Base-by-base conservation (phyloP, 164 flowering plant species). In the Saururus chinensis region DNA sequence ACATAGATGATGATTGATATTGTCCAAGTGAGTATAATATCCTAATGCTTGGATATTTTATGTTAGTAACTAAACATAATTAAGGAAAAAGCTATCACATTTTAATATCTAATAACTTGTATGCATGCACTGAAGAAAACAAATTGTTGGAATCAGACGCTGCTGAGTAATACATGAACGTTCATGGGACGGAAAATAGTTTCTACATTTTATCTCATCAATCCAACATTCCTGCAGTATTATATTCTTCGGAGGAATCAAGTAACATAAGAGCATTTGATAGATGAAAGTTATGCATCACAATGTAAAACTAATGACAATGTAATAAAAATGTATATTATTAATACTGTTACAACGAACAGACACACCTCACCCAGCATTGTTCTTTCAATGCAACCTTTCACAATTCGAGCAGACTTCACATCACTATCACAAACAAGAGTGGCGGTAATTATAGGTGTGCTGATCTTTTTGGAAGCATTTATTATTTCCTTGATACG, bases 401-500 rank as follows among this genome's bases (percentile, higher is more conserved):
- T 86, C 22, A 91, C 87, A 51, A 77, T 64, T 61, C 81, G 74
- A 19, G 96, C 95, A 22, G 61, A 48, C 45, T 74, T 79, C 49
- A 62, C 73, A 73, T 75, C 71, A 58, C 70, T 37, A 49, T 75
- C 63, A 67, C 63, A 60, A 64, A 79, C 81, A 54, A 95, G 86
- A 20, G 59, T 65, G 53, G 97, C 95, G 58, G 89, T 81, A 63
- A 95, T 86, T 62, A 95, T 80, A 51, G 99, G 99, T 42, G 99
- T 95, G 61, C 86, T 86, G 63, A 95, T 95, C 48, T 75, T 87
- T 76, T 95, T 91, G 54, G 93, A 76, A 51, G 78, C 99, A 75
- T 91, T 80, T 20, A 95, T 84, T 45, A 95, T 91, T 80, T 95
- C 99, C 67, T 78, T 86, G 63, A 95, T 87, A 52, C 97, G 88